Base-by-base conservation (phyloP, 2,329 filamentous ascomycete species). In the Penicillium sp. region DNA sequence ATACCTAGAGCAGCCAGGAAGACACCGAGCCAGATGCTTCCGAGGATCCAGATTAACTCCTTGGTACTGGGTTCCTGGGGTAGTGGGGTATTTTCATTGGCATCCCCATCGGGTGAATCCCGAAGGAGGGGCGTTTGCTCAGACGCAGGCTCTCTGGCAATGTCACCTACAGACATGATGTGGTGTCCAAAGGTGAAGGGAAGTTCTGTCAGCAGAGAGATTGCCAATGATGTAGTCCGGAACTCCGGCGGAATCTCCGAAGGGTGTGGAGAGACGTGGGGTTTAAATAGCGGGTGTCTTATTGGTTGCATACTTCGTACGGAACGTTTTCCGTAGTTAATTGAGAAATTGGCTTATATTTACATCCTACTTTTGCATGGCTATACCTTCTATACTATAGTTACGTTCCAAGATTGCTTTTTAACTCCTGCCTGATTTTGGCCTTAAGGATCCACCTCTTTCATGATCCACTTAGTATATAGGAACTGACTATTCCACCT, bases 1-100 rank as follows among this genome's bases (percentile, higher is more conserved):
- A 53, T 60, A 76, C 74, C 76, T n/a, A 80, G 61, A 3, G 78
- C 78, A 42, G 77, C 77, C 34, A 80, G 71, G 55, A 81, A 80
- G 1, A 76, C 75, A 5, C 75, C 74, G 2, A 78, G 54, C 75
- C 77, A 80, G 13, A 77, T 67, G 45, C 72, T 73, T 1, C 68
- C 62, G 63, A 80, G 68, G 12, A 77, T 75, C 4, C 74, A 37
- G 9, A 79, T 54, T 50, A 80, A 60, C 55, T 74, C 72, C 41
- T 60, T 67, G 2, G 71, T 75, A 26, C 62, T 73, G 21, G 69
- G 71, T 57, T 78, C 75, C n/a, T 74, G 67, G n/a, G 60, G 58
- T 41, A 68, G 45, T 2, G 63, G 61, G 22, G 49, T 28, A 31
- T 53, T 51, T 26, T 54, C 49, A n/a, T 57, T 41, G 26, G 19